Conservation (phyloP, 768 basidiomycete species). For the Pisolithus marmoratus region DNA sequence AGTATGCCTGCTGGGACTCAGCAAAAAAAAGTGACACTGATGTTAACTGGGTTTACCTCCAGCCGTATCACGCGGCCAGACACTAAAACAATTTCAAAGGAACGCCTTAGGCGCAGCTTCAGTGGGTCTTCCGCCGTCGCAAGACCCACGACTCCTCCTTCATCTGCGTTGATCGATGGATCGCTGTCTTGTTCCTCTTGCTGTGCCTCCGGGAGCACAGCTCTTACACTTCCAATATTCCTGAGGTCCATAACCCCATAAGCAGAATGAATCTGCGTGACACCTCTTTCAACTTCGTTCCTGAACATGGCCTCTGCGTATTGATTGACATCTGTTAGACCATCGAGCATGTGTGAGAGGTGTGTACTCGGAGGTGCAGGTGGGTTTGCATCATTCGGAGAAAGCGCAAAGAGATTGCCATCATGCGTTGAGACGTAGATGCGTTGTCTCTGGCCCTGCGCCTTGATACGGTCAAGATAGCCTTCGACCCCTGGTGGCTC, state of each 20-base stretch:
- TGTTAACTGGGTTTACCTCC: slow-evolving; percentile 49
- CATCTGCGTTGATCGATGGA: slow-evolving; percentile 52
- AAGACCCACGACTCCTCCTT: slow-evolving; percentile 56
- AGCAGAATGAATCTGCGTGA: slow-evolving; percentile 56
- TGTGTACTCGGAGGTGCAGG: slow-evolving; percentile 61
- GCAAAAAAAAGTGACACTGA: neutral
- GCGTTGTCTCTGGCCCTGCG: slow-evolving; percentile 53
- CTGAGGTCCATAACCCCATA: slow-evolving; percentile 72
- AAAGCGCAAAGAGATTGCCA: slow-evolving; percentile 63
- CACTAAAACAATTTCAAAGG: slow-evolving; percentile 71
- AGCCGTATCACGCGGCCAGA: slow-evolving; percentile 68
- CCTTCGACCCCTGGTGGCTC: slow-evolving; percentile 87
- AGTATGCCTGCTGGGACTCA: slow-evolving; percentile 47
- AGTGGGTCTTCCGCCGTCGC: slow-evolving; percentile 37
- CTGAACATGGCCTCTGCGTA: slow-evolving; percentile 35
- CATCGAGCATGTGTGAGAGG: slow-evolving; percentile 25
- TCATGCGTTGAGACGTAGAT: slow-evolving; percentile 70
- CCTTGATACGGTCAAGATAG: slow-evolving; percentile 68
- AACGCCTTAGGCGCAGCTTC: slow-evolving; percentile 51
- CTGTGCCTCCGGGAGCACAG: slow-evolving; percentile 43
- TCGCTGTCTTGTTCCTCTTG: slow-evolving; percentile 28
- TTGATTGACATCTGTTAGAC: slow-evolving; percentile 21
- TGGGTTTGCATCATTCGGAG: slow-evolving; percentile 50
- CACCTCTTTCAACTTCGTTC: slow-evolving; percentile 57
- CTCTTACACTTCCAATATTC: slow-evolving; percentile 55